Conservation (phyloP, 768 basidiomycete genomes). For the Xerocomellus intermedius region DNA sequence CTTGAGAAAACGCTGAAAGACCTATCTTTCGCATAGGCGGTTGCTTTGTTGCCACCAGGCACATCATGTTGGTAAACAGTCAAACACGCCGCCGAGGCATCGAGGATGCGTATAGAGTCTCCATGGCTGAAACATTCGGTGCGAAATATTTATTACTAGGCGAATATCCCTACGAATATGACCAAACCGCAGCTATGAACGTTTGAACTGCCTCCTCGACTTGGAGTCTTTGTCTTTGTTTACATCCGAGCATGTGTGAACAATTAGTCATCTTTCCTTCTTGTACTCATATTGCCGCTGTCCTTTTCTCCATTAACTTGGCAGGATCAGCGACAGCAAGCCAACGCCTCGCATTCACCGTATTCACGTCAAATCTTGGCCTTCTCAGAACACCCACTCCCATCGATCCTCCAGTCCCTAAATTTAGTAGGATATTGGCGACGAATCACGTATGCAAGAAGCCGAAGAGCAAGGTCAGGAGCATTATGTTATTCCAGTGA, state of each 20-base stretch:
- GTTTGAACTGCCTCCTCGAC: neutral
- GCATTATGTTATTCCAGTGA: neutral
- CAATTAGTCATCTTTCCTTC: neutral
- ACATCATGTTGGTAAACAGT: no score
- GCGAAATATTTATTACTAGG: neutral
- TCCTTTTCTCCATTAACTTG: constrained; percentile 26
- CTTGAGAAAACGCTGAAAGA: no score
- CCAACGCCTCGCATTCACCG: neutral
- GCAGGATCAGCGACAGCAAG: constrained; percentile 11
- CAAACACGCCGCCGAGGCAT: no score
- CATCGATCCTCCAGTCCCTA: neutral
- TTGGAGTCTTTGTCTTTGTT: constrained; percentile 22
- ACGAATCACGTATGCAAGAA: constrained; percentile 44
- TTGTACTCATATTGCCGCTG: neutral
- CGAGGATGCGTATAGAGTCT: no score
- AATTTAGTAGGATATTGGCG: constrained; percentile 1
- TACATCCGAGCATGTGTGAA: constrained; percentile 1
- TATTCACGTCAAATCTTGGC: neutral
- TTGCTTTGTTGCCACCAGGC: no score
- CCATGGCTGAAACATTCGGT: neutral
- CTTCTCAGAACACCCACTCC: neutral
- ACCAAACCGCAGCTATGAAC: neutral
- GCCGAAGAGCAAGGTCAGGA: constrained; percentile 52
- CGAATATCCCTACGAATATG: neutral
- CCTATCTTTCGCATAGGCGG: no score